phyloP scores from a whole-genome alignment of 768 basidiomycete species.

The Lanmaoa pseudosensibilis region DNA sequence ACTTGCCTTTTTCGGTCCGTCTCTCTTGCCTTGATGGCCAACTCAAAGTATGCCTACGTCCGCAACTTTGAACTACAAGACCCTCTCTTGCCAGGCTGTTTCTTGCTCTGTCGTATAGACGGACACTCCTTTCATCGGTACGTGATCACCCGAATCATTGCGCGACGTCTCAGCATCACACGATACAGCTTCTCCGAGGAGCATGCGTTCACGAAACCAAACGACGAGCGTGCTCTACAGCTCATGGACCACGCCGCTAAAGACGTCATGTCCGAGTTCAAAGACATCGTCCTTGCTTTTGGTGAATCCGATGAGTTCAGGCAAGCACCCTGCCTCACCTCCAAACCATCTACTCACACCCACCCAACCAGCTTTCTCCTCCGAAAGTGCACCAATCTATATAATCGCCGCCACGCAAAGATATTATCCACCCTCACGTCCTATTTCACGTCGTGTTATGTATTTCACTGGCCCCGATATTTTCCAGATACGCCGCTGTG shows the following conservation, averaged over 20 bases:
- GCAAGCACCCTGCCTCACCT: constrained; percentile 36
- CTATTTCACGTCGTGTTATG: constrained; percentile 87
- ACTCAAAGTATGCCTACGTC: constrained; percentile 91
- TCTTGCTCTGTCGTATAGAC: constrained; percentile 83
- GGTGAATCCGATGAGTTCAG: constrained; percentile 99
- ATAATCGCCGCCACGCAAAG: constrained; percentile 85
- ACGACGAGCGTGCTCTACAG: constrained; percentile 80
- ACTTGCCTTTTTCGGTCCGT: constrained; percentile 18
- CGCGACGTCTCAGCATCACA: background rate
- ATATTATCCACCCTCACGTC: constrained; percentile 82
- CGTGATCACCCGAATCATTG: constrained; percentile 12
- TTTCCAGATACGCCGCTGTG: constrained; percentile 70
- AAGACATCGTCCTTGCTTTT: constrained; percentile 84
- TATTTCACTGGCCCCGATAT: constrained; percentile 80
- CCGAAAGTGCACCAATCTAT: constrained; percentile 68
- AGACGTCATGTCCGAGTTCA: constrained; percentile 76
- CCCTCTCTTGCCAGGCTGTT: constrained; percentile 77
- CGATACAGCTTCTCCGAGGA: constrained; percentile 75
- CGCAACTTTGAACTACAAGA: constrained; percentile 88
- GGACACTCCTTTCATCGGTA: constrained; percentile 94
- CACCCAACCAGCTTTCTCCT: constrained; percentile 72
- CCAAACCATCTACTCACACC: background rate
- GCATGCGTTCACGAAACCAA: constrained; percentile 86
- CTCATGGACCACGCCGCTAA: constrained; percentile 92
- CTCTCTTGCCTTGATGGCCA: constrained; percentile 64